phyloP scores from a whole-genome alignment of 2,329 filamentous ascomycete species.

The Diaporthe caulivora region DNA sequence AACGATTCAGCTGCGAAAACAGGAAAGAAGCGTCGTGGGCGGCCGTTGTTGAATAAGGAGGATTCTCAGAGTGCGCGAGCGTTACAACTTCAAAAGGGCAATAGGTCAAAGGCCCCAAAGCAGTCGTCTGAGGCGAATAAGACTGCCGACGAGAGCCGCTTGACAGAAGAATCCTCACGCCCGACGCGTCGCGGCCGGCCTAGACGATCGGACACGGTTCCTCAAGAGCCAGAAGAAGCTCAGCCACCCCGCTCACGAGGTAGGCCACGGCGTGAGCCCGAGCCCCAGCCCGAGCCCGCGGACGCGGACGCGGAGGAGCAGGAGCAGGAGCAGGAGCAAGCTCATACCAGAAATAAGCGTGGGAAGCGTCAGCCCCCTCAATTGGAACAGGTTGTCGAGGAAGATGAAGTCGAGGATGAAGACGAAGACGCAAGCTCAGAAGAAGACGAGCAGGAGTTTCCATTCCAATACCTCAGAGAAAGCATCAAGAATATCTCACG shows the following conservation, averaged over 20 bases:
- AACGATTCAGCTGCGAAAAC: neutral
- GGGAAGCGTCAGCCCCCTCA: neutral
- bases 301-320: conserved; percentile 40
- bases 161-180: conserved; percentile 33
- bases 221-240: conserved; percentile 8
- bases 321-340: conserved; percentile 16
- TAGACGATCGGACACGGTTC: conserved; percentile 28
- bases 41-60: neutral
- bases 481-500: conserved; percentile 68
- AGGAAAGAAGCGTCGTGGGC: conserved; percentile 23
- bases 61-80: conserved; percentile 7
- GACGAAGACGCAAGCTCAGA: conserved; percentile 21
- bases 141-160: conserved; percentile 25
- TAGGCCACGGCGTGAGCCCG: neutral
- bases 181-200: conserved; percentile 40
- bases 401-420: conserved; percentile 6
- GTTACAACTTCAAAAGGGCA: conserved; percentile 17
- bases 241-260: conserved; percentile 1
- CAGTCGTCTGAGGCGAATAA: neutral
- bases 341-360: neutral
- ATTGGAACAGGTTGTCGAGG: conserved; percentile 6
- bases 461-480: conserved; percentile 65
- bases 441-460: conserved; percentile 41
- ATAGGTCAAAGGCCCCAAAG: conserved; percentile 11
- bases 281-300: conserved; percentile 1